phyloP scores from a whole-genome alignment of 805 yeast genomes.

The Yamadazyma sp. region DNA sequence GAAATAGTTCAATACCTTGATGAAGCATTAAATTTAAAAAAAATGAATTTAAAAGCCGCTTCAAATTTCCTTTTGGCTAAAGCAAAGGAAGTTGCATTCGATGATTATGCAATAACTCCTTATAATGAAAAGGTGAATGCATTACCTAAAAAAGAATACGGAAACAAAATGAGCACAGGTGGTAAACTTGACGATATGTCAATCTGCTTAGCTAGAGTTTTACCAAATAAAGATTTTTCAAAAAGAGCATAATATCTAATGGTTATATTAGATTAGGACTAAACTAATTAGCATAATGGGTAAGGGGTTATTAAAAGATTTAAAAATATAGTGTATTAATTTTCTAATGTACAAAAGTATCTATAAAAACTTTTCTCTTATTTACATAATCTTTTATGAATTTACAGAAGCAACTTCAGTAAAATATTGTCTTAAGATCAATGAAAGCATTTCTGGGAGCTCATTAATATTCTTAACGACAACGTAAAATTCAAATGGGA shows the following conservation, averaged over 20 bases:
- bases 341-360: too few species aligned
- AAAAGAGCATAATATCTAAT: background rate
- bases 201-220: conserved; percentile 46
- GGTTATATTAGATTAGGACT: too few species aligned
- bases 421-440: conserved; percentile 89
- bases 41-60: conserved; percentile 33
- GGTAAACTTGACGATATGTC: conserved; percentile 58
- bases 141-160: conserved; percentile 29
- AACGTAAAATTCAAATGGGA: conserved; percentile 96
- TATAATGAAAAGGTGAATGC: conserved; percentile 50
- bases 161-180: conserved; percentile 38
- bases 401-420: conserved; percentile 47
- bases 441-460: conserved; percentile 85
- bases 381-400: too few species aligned
- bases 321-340: too few species aligned
- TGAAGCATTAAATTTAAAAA: conserved; percentile 24
- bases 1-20: conserved; percentile 42
- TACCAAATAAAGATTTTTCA: conserved; percentile 7
- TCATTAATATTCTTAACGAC: conserved; percentile 87
- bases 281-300: too few species aligned
- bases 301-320: background rate
- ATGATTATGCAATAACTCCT: conserved; percentile 51
- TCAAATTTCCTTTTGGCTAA: conserved; percentile 39
- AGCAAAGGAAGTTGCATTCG: conserved; percentile 50
- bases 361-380: too few species aligned